Conservation (phyloP, 2,329 filamentous ascomycete species). For the Phaeomoniella chlamydospora region DNA sequence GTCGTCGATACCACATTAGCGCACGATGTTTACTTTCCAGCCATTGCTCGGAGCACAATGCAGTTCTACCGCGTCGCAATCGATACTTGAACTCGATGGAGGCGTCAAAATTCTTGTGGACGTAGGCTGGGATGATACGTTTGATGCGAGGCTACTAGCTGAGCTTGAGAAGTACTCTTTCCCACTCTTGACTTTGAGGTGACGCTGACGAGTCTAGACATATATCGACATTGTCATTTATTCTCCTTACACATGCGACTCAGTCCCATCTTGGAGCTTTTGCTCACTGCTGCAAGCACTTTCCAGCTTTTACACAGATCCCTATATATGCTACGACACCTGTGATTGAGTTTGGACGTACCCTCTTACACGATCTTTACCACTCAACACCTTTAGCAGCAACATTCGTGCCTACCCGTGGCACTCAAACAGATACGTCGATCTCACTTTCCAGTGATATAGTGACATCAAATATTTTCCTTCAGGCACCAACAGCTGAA, state of each 20-base stretch:
- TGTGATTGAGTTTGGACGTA: constrained; percentile 83
- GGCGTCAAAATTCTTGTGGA: constrained; percentile 92
- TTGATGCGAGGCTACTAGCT: constrained; percentile 66
- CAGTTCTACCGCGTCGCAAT: constrained; percentile 66
- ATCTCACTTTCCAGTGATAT: constrained; percentile 31
- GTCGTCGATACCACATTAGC: no score
- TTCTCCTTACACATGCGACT: constrained; percentile 90
- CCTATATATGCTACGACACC: constrained; percentile 90
- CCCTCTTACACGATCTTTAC: constrained; percentile 83
- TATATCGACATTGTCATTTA: constrained; percentile 78
- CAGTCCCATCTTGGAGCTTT: constrained; percentile 83
- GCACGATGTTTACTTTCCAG: constrained; percentile 99
- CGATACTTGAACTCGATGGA: constrained; percentile 90
- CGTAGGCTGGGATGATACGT: constrained; percentile 89
- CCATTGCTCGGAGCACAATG: constrained; percentile 84
- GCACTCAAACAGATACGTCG: constrained; percentile 28
- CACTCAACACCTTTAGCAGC: constrained; percentile 76
- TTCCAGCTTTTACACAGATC: constrained; percentile 80
- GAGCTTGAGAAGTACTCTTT: constrained; percentile 68
- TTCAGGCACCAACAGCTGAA: constrained; percentile 61
- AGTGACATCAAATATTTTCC: constrained; percentile 34
- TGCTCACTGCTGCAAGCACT: constrained; percentile 92
- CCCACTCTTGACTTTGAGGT: constrained; percentile 8
- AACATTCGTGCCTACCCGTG: constrained; percentile 54
- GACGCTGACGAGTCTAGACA: constrained; percentile 39